Percentiles rank a stretch among this genome's conserved stretches.
Evolutionary conservation across 306 rosid genomes (phyloP).

Genomic region (Gastrolobium villosum): DNA sequence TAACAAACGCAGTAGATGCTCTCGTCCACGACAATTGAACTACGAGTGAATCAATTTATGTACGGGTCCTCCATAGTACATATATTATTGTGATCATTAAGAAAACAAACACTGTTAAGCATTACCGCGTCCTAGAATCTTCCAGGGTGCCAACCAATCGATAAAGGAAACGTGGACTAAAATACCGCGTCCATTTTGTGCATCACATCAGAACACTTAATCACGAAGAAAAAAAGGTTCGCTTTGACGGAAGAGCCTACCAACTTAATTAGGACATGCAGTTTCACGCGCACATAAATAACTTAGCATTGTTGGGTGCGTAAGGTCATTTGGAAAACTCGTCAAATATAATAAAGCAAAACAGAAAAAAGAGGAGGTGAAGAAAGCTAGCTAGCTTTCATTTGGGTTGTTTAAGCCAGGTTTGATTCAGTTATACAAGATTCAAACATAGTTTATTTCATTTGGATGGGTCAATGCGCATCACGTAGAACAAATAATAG

Average conservation of each 20-base stretch:
- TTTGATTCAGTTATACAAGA: conserved; percentile 2
- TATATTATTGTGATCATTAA: not conserved
- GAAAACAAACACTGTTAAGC: not conserved
- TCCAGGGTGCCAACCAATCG: not conserved
- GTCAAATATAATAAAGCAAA: not conserved
- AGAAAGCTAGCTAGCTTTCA: not conserved
- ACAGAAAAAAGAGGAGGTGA: conserved; percentile 12
- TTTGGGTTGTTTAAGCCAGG: not conserved
- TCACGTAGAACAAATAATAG: conserved; percentile 38
- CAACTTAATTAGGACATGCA: not conserved
- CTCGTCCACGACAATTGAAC: too few species aligned
- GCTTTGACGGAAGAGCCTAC: conserved; percentile 26
- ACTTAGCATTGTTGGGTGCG: not conserved
- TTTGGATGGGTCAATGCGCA: conserved; percentile 55
- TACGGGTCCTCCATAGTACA: not conserved
- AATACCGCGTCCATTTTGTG: not conserved
- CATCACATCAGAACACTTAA: conserved; percentile 1
- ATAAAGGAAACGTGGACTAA: not conserved
- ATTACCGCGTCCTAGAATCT: not conserved
- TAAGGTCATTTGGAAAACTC: not conserved
- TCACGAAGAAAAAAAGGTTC: conserved; percentile 5
- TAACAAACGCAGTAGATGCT: too few species aligned
- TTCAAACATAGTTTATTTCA: not conserved
- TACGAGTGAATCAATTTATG: not conserved
- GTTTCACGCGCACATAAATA: conserved; percentile 18